These are phyloP conservation scores for Helotiales sp. DNA, from an alignment of 2,329 filamentous ascomycete genomes.

Conservation along the genomic window DNA sequence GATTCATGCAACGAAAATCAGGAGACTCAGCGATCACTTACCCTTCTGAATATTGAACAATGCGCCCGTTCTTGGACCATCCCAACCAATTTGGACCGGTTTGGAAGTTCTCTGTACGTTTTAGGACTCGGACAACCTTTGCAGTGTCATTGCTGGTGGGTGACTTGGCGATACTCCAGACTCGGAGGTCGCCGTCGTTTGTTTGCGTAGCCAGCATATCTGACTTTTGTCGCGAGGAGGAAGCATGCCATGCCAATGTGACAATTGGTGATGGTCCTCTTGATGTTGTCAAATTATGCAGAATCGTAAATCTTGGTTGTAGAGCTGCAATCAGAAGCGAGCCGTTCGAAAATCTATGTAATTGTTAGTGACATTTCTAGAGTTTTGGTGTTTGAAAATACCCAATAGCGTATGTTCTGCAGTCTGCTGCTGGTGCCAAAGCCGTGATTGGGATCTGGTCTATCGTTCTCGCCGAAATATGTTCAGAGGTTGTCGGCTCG, in stretches of 20 bases:
- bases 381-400: conserved; percentile 47
- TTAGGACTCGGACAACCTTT: conserved; percentile 86
- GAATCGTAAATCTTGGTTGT: conserved; percentile 89
- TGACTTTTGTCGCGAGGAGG: conserved; percentile 92
- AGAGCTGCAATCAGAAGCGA: conserved; percentile 89
- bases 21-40: conserved; percentile 55
- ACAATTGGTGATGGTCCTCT: conserved; percentile 86
- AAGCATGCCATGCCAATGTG: conserved; percentile 91
- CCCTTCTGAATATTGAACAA: conserved; percentile 91
- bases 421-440: conserved; percentile 86
- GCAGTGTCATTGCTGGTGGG: conserved; percentile 74
- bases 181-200: conserved; percentile 86
- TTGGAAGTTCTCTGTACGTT: conserved; percentile 74
- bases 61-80: conserved; percentile 97
- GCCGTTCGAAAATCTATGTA: conserved; percentile 84
- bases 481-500: conserved; percentile 89
- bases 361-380: conserved; percentile 25
- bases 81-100: conserved; percentile 91
- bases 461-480: conserved; percentile 88
- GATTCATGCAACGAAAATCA: conserved; percentile 34
- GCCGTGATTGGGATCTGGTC: conserved; percentile 93
- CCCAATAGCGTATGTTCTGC: conserved; percentile 95
- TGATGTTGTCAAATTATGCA: conserved; percentile 88
- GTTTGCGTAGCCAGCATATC: conserved; percentile 97
- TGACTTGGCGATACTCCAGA: conserved; percentile 94